Conservation (phyloP, 2,329 filamentous ascomycete genomes). For the Didymellaceae sp. region DNA sequence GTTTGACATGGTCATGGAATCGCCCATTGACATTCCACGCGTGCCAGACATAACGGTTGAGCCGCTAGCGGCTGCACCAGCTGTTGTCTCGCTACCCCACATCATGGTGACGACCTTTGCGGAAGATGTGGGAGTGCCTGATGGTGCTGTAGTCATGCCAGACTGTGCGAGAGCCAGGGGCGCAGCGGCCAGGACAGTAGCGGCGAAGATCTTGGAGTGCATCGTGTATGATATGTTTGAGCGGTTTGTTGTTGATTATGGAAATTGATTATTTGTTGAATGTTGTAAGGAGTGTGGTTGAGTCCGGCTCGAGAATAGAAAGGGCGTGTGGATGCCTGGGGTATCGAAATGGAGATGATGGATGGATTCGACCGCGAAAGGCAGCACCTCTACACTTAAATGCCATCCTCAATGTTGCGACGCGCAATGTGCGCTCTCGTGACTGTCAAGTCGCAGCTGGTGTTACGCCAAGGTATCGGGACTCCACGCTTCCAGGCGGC, state of each 20-base stretch:
- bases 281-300: conserved; percentile 20
- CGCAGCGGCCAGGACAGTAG: conserved; percentile 15
- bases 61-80: neutral
- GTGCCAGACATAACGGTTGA: conserved; percentile 45
- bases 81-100: conserved; percentile 16
- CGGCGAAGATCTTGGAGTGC: conserved; percentile 10
- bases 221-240: neutral
- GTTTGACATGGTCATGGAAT: conserved; percentile 35
- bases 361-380: neutral
- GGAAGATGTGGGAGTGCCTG: conserved; percentile 14
- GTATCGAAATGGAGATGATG: conserved; percentile 8
- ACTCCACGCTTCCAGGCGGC: conserved; percentile 1
- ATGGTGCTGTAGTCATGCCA: conserved; percentile 12
- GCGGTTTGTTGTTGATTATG: neutral
- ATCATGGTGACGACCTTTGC: conserved; percentile 27
- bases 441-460: conserved; percentile 7
- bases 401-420: neutral
- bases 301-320: conserved; percentile 24
- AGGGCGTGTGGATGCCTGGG: conserved; percentile 7
- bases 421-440: conserved; percentile 7
- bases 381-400: conserved; percentile 3
- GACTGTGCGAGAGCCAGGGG: conserved; percentile 17
- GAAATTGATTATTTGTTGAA: conserved; percentile 1
- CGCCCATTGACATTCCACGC: conserved; percentile 40
- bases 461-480: conserved; percentile 15